Conservation (phyloP, 208 protist species). For the Wallacemonas sp. region DNA sequence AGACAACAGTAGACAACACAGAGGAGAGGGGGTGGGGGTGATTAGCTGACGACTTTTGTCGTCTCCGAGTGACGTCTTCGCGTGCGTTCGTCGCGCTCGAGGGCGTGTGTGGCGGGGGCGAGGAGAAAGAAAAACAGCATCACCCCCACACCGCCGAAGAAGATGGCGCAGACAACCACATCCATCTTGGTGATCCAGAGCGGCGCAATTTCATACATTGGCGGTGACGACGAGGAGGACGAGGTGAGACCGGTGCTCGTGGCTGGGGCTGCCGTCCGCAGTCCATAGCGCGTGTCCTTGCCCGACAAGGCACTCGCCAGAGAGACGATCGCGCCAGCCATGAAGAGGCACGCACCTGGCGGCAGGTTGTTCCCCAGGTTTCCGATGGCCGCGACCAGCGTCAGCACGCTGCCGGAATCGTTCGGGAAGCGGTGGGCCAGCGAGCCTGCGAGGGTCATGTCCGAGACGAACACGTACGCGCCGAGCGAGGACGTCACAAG, state of each 20-base stretch:
- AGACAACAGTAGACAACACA: too few species aligned
- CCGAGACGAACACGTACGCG: conserved; percentile 11
- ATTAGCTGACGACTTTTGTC: neutral
- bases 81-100: neutral
- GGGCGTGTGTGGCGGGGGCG: neutral
- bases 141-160: neutral
- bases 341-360: neutral
- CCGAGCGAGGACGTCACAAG: neutral
- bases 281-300: conserved; percentile 3
- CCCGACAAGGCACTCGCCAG: neutral
- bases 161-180: conserved; percentile 2
- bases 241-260: neutral
- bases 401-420: conserved; percentile 17
- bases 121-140: conserved; percentile 11
- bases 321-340: neutral
- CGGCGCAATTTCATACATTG: neutral
- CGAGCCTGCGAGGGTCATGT: conserved; percentile 7
- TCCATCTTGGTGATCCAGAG: conserved; percentile 14
- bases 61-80: neutral
- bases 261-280: neutral
- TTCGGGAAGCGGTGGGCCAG: conserved; percentile 10
- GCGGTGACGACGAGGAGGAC: neutral
- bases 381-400: conserved; percentile 10
- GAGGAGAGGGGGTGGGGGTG: too few species aligned
- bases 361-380: conserved; percentile 17